These are phyloP conservation scores for Bipolaris cookei DNA, from an alignment of 2,329 filamentous ascomycete species.

Conservation along the genomic window DNA sequence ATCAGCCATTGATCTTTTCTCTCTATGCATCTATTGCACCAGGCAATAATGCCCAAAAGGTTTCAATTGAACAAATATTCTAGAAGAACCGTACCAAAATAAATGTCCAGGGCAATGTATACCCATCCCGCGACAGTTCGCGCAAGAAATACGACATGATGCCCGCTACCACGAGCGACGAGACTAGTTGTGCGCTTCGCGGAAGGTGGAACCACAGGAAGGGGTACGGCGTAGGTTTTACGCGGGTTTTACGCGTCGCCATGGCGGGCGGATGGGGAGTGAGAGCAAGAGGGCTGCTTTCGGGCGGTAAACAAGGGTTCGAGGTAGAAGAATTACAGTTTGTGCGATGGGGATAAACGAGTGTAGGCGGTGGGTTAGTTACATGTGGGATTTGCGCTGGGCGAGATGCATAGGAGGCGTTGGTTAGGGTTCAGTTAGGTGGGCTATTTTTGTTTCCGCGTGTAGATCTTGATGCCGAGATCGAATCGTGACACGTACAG, in stretches of 20 bases:
- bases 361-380: not conserved
- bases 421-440: not conserved
- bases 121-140: constrained; percentile 59
- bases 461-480: not conserved
- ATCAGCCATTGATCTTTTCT: constrained; percentile 5
- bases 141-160: constrained; percentile 64
- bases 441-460: not conserved
- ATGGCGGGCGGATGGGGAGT: constrained; percentile 9
- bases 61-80: not conserved
- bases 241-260: constrained; percentile 27
- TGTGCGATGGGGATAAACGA: too few relatives aligned
- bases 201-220: constrained; percentile 52
- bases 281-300: not conserved
- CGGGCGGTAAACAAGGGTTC: not conserved
- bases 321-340: not conserved
- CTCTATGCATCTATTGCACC: not conserved
- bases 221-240: constrained; percentile 54
- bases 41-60: not conserved
- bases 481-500: not conserved
- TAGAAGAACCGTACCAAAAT: constrained; percentile 56
- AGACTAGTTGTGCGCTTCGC: constrained; percentile 51
- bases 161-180: constrained; percentile 57
- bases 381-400: not conserved
- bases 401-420: not conserved
- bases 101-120: constrained; percentile 65